Percentiles rank a stretch among this genome's conserved stretches.
Conservation (phyloP, 495 filamentous ascomycete species). For the Elasticomyces elasticus region DNA sequence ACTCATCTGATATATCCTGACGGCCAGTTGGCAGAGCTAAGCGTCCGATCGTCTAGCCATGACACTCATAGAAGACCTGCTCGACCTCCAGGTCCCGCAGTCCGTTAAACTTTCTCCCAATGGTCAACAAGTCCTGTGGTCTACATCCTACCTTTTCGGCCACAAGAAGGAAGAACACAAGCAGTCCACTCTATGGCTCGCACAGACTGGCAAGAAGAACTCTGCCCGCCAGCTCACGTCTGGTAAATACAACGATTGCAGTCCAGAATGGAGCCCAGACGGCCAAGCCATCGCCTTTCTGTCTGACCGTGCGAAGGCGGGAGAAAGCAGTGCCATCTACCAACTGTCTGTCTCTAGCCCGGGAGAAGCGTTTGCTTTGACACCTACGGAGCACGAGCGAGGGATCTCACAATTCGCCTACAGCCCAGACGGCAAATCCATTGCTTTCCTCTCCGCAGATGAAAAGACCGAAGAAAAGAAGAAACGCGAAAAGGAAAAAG, state of each 20-base stretch:
- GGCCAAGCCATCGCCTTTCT: conserved; percentile 21
- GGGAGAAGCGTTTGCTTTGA: conserved; percentile 11
- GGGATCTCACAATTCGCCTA: conserved; percentile 17
- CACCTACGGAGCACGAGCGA: conserved; percentile 15
- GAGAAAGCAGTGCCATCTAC: conserved; percentile 24
- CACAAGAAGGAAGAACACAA: conserved; percentile 13
- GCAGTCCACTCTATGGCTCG: conserved; percentile 20
- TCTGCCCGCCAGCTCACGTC: conserved; percentile 23
- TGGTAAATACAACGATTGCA: conserved; percentile 18
- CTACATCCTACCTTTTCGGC: neutral
- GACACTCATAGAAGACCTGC: conserved; percentile 4
- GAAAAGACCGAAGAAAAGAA: conserved; percentile 20
- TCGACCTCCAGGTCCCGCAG: conserved; percentile 19
- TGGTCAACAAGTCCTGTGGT: conserved; percentile 19
- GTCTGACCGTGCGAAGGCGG: conserved; percentile 22
- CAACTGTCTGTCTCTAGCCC: conserved; percentile 1
- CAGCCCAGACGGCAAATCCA: conserved; percentile 20
- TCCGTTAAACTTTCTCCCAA: conserved; percentile 19
- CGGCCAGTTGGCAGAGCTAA: too few relatives aligned
- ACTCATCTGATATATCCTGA: too few relatives aligned
- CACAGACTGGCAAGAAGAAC: conserved; percentile 16
- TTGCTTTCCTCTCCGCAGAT: conserved; percentile 26
- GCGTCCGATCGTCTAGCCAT: neutral
- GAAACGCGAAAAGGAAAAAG: conserved; percentile 13
- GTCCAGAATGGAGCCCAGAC: conserved; percentile 19